Evolutionary conservation across 2,329 filamentous ascomycete genomes (phyloP), one percentile per base, ranked within the genome.

Genomic region (Aaosphaeria arxii): DNA sequence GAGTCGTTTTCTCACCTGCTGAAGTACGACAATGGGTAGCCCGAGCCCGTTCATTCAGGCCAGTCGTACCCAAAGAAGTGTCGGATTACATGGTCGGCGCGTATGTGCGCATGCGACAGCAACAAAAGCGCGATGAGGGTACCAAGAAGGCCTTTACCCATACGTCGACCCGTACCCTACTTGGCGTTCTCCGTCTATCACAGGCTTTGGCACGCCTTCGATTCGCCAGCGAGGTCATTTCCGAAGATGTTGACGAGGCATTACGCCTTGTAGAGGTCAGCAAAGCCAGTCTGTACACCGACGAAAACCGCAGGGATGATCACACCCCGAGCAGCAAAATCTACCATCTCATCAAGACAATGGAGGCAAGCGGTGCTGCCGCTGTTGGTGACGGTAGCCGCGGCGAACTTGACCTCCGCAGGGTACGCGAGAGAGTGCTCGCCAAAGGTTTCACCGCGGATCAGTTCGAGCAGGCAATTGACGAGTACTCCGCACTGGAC

Each of bases 71-170:
- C 1, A 87, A 86, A 62, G 79, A 81, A 5, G 89, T 96, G 4
- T 91, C 89, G 0, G 94, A 99, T 68, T 99, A 99, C 76, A 90
- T 99, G 78, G 88, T 95, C 46, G 94, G 92, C 67, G 95, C 92
- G 0, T 99, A 99, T 67, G 94, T 99, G 31, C 88, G 89, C 52
- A 87, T 99, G 79, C 87, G 94, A 45, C 90, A 95, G 63, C 84
- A 91, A 64, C 91, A 96, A 71, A 91, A 92, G 71, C 85, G 88
- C 49, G 91, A 95, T 53, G 94, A 97, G 74, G 88, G 87, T 70
- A 86, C 84, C 66, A 92, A 92, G 74, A 89, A 91, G 72, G 89
- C 92, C 60, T 97, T 97, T 70, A 88, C 89, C 1, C 90, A 99
- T 74, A 95, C 91, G 13, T 95, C 91, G 1, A 88, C 92, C 1